Evolutionary conservation across 345 rosid genomes (phyloP).

Genomic region (Acer negundo): DNA sequence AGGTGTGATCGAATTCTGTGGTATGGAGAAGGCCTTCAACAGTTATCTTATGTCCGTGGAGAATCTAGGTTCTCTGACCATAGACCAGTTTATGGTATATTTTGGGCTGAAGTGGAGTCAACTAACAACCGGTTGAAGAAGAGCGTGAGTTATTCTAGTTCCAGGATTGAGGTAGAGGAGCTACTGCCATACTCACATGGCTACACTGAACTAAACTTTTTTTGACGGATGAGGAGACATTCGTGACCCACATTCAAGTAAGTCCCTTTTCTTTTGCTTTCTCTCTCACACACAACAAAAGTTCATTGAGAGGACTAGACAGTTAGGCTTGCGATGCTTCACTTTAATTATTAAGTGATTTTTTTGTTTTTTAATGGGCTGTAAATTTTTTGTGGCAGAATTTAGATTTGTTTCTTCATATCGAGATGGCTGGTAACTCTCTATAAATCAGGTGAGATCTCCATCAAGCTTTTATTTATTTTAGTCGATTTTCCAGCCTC

Average conservation of each 20-base stretch:
- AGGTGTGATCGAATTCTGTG: slow-evolving; percentile 98
- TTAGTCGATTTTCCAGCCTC: slow-evolving; percentile 1
- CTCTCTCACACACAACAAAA: slow-evolving; percentile 1
- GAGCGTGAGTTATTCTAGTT: slow-evolving; percentile 68
- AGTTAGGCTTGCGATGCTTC: slow-evolving; percentile 4
- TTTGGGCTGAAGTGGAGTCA: slow-evolving; percentile 92
- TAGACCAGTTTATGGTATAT: slow-evolving; percentile 94
- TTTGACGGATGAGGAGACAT: slow-evolving; percentile 40
- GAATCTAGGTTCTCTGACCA: slow-evolving; percentile 98
- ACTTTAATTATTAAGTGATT: slow-evolving; percentile 6
- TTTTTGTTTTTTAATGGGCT: background rate
- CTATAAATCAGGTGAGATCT: slow-evolving; percentile 29
- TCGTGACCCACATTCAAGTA: slow-evolving; percentile 21
- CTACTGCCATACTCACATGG: slow-evolving; percentile 86
- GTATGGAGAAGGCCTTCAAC: slow-evolving; percentile 97
- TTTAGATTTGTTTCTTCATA: slow-evolving; percentile 21
- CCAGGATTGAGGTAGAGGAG: slow-evolving; percentile 91
- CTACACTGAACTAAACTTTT: slow-evolving; percentile 91
- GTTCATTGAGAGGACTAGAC: background rate
- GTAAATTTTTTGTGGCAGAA: slow-evolving; percentile 11
- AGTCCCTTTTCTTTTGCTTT: slow-evolving; percentile 22
- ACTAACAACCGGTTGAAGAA: slow-evolving; percentile 70
- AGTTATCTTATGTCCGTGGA: slow-evolving; percentile 81
- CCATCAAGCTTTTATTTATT: slow-evolving; percentile 2
- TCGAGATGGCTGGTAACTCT: slow-evolving; percentile 20